These are phyloP conservation scores for Talaromyces wortmannii DNA, from an alignment of 495 filamentous ascomycete species.

Conservation along the genomic window DNA sequence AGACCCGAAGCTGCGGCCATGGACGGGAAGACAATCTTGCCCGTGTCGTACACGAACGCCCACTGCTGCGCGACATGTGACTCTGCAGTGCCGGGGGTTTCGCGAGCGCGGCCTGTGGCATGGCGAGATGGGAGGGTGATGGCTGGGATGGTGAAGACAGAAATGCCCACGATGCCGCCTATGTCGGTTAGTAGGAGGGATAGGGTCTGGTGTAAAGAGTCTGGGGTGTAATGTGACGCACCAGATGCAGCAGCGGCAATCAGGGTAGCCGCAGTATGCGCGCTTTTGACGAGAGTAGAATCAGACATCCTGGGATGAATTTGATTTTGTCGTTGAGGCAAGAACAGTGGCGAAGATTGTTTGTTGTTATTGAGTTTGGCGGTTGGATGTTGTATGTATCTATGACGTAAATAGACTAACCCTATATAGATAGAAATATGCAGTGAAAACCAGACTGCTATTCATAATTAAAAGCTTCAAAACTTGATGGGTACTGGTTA, in stretches of 20 bases:
- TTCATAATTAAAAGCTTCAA: too few species aligned
- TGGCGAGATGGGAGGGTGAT: neutral
- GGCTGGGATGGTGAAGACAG: neutral
- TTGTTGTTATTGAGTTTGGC: too few species aligned
- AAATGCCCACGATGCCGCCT: slow-evolving; percentile 2
- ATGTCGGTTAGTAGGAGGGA: neutral
- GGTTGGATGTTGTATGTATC: too few species aligned
- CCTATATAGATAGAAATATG: too few species aligned
- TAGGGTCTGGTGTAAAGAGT: neutral
- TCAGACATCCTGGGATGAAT: neutral
- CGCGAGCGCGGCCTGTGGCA: neutral
- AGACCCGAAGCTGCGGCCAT: neutral
- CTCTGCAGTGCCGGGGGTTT: neutral
- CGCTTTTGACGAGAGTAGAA: slow-evolving; percentile 4
- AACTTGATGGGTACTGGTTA: too few species aligned
- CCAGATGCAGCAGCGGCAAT: neutral
- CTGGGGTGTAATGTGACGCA: neutral
- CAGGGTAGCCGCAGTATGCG: slow-evolving; percentile 1
- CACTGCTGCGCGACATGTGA: slow-evolving; percentile 5
- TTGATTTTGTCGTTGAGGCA: too few species aligned
- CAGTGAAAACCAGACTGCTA: too few species aligned
- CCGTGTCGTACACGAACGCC: neutral
- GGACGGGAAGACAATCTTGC: neutral
- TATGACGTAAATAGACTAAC: too few species aligned
- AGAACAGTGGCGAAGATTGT: too few species aligned